Percentiles rank a stretch among this genome's conserved stretches.
These are phyloP conservation scores for Durotheca rogersii DNA, from an alignment of 495 filamentous ascomycete species.

Conservation along the genomic window DNA sequence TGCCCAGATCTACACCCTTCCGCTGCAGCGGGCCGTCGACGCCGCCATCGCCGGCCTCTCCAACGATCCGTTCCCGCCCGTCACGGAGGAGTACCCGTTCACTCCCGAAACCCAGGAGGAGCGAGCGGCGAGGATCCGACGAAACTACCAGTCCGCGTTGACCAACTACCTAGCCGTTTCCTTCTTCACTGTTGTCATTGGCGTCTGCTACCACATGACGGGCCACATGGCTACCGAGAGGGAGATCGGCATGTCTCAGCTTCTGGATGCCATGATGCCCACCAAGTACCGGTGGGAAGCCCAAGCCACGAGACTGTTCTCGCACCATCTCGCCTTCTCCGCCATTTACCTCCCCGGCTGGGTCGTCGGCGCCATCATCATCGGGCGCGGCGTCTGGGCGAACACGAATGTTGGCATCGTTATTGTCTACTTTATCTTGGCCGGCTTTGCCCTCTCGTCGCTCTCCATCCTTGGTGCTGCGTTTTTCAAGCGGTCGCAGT, in stretches of 20 bases:
- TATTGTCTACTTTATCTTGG: constrained; percentile 62
- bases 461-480: constrained; percentile 69
- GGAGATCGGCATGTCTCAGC: constrained; percentile 74
- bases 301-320: constrained; percentile 64
- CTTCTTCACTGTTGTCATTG: constrained; percentile 67
- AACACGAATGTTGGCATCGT: constrained; percentile 60
- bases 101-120: constrained; percentile 67
- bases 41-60: constrained; percentile 62
- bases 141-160: constrained; percentile 66
- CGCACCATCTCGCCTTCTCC: constrained; percentile 68
- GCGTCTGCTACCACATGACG: constrained; percentile 72
- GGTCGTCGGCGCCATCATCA: constrained; percentile 64
- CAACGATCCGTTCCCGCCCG: constrained; percentile 44
- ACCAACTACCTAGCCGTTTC: constrained; percentile 67
- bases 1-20: constrained; percentile 70
- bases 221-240: constrained; percentile 76
- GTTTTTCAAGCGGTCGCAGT: constrained; percentile 76
- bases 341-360: constrained; percentile 68
- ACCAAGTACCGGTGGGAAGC: constrained; percentile 63
- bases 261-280: constrained; percentile 82
- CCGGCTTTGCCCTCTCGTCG: constrained; percentile 64
- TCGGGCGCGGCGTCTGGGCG: constrained; percentile 62
- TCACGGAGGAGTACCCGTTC: constrained; percentile 67
- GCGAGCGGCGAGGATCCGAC: constrained; percentile 58
- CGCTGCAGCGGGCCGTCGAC: constrained; percentile 76